These are phyloP conservation scores for Tremella fuciformis DNA, from an alignment of 768 basidiomycete genomes.

Conservation along the genomic window DNA sequence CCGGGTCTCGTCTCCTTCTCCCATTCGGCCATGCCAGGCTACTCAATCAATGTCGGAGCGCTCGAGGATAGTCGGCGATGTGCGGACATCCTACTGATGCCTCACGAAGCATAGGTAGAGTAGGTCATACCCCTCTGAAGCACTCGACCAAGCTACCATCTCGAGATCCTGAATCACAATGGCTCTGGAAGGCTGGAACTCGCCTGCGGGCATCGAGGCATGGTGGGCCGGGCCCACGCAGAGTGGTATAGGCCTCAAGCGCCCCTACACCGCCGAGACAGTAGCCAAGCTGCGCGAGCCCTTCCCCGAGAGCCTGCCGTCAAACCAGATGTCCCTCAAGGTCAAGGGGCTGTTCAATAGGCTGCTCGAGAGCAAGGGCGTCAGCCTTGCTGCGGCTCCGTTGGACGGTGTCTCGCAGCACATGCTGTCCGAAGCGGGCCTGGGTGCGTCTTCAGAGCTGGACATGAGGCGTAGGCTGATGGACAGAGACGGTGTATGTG, in stretches of 20 bases:
- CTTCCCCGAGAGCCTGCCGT: conserved; percentile 74
- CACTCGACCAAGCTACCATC: no score
- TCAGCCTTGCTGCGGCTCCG: conserved; percentile 87
- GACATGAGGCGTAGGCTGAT: no score
- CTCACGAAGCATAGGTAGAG: no score
- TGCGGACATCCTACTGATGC: no score
- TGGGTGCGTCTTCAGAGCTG: conserved; percentile 8
- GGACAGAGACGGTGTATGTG: no score
- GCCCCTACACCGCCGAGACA: conserved; percentile 74
- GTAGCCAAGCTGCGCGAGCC: conserved; percentile 89
- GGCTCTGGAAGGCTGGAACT: conserved; percentile 10
- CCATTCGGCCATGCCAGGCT: no score
- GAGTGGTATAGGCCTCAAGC: conserved; percentile 58
- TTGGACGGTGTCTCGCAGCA: conserved; percentile 70
- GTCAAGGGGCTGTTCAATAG: conserved; percentile 66
- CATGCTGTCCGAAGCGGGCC: conserved; percentile 54
- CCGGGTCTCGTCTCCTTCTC: no score
- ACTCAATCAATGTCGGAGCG: no score
- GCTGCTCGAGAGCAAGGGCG: conserved; percentile 63
- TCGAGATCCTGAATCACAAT: no score
- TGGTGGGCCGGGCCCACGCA: conserved; percentile 80
- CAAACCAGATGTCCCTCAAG: conserved; percentile 76
- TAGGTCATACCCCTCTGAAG: no score
- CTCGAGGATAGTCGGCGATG: no score
- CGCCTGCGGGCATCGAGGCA: conserved; percentile 50